Conservation (phyloP, 2,329 filamentous ascomycete species). For the Fusarium euwallaceae region DNA sequence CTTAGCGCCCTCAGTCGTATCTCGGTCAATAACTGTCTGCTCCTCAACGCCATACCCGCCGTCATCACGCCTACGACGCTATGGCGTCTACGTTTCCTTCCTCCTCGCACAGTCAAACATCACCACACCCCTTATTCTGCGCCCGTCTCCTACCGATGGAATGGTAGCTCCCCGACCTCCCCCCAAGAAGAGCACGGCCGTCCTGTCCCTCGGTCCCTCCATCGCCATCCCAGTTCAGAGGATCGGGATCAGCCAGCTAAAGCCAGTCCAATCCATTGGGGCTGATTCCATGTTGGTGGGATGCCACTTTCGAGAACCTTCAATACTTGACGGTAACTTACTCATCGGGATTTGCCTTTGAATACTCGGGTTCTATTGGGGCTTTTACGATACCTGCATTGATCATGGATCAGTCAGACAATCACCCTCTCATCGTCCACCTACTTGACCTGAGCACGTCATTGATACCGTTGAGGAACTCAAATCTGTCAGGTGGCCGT, state of each 20-base stretch:
- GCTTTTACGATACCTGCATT: background rate
- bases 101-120: background rate
- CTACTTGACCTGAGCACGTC: background rate
- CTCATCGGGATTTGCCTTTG: background rate
- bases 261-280: conserved; percentile 12
- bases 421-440: background rate
- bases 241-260: conserved; percentile 31
- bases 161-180: conserved; percentile 28
- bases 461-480: background rate
- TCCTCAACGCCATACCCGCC: conserved; percentile 31
- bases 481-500: background rate
- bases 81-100: conserved; percentile 34
- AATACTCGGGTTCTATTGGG: background rate
- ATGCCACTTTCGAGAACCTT: conserved; percentile 1
- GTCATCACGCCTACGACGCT: conserved; percentile 12
- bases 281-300: conserved; percentile 6
- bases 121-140: conserved; percentile 19
- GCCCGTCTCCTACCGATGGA: conserved; percentile 21
- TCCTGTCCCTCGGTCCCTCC: conserved; percentile 7
- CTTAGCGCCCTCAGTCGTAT: conserved; percentile 10
- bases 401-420: background rate
- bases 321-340: background rate
- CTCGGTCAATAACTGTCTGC: conserved; percentile 14
- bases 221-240: conserved; percentile 24
- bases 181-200: conserved; percentile 6